Conservation (phyloP, 2,329 filamentous ascomycete genomes). For the Cercospora zeae-maydis region DNA sequence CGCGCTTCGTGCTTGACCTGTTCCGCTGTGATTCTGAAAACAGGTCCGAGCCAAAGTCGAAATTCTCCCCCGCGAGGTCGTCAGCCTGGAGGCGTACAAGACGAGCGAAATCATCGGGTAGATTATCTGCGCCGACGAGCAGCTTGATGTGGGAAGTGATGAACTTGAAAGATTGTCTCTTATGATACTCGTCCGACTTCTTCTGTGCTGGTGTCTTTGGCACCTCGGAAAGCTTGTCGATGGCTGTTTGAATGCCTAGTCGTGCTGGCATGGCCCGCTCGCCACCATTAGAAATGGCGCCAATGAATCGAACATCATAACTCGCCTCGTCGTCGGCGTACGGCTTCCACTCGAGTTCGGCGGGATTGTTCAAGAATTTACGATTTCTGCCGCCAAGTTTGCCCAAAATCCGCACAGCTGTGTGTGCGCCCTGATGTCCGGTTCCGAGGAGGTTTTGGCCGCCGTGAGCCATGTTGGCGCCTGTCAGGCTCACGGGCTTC, state of each 20-base stretch:
- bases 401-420: constrained; percentile 93
- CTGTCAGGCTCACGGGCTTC: constrained; percentile 83
- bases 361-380: constrained; percentile 88
- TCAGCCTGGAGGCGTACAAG: constrained; percentile 84
- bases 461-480: constrained; percentile 15
- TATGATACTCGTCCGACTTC: constrained; percentile 81
- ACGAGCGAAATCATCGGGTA: constrained; percentile 84
- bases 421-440: constrained; percentile 88
- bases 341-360: constrained; percentile 75
- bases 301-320: constrained; percentile 83
- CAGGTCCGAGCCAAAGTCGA: constrained; percentile 64
- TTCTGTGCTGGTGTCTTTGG: constrained; percentile 60
- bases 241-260: constrained; percentile 82
- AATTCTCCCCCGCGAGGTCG: constrained; percentile 71
- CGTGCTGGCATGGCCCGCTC: constrained; percentile 84
- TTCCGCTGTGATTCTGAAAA: constrained; percentile 74
- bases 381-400: constrained; percentile 94
- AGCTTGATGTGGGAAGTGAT: constrained; percentile 88
- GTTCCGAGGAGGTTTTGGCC: constrained; percentile 26
- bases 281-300: constrained; percentile 64
- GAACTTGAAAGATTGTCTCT: constrained; percentile 84
- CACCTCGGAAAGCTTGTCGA: constrained; percentile 79
- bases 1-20: constrained; percentile 81
- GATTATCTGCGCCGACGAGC: constrained; percentile 77
- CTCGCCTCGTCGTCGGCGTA: constrained; percentile 85